Evolutionary conservation across 805 yeast species (phyloP).

Genomic region (Myxozyma mucilagina): DNA sequence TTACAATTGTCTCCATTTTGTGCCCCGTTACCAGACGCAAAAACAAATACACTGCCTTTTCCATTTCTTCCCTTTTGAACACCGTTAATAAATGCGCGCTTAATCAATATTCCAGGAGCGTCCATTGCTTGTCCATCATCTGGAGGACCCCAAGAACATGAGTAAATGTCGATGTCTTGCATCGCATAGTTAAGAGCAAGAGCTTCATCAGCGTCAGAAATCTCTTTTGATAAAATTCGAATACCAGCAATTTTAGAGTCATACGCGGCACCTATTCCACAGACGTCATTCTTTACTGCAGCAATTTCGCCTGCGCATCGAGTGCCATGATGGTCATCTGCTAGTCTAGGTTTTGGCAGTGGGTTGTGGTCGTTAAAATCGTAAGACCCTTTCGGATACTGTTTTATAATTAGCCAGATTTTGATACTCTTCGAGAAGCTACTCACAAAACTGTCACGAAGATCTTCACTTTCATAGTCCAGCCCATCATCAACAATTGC

Average conservation of each 20-base stretch:
- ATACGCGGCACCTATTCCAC: slow-evolving; percentile 98
- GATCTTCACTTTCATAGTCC: slow-evolving; percentile 76
- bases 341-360: slow-evolving; percentile 75
- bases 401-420: not conserved
- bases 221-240: slow-evolving; percentile 77
- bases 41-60: slow-evolving; percentile 87
- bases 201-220: slow-evolving; percentile 88
- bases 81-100: slow-evolving; percentile 82
- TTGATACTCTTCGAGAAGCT: slow-evolving; percentile 32
- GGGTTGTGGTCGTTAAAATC: slow-evolving; percentile 79
- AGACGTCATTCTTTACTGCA: slow-evolving; percentile 72
- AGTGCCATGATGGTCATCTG: slow-evolving; percentile 91
- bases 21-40: slow-evolving; percentile 96
- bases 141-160: slow-evolving; percentile 98
- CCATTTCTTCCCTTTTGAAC: slow-evolving; percentile 75
- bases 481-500: slow-evolving; percentile 95
- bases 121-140: slow-evolving; percentile 88
- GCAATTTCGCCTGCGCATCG: slow-evolving; percentile 98
- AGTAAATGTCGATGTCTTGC: slow-evolving; percentile 86
- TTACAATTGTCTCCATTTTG: slow-evolving; percentile 83
- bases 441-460: slow-evolving; percentile 54
- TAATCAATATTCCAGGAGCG: slow-evolving; percentile 76
- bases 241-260: slow-evolving; percentile 85
- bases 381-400: slow-evolving; percentile 73
- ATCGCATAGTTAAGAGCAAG: slow-evolving; percentile 77